Evolutionary conservation across 75 land plant species (phyloP), one percentile per base, ranked within the genome.

Genomic region (Cryptomeria japonica): DNA sequence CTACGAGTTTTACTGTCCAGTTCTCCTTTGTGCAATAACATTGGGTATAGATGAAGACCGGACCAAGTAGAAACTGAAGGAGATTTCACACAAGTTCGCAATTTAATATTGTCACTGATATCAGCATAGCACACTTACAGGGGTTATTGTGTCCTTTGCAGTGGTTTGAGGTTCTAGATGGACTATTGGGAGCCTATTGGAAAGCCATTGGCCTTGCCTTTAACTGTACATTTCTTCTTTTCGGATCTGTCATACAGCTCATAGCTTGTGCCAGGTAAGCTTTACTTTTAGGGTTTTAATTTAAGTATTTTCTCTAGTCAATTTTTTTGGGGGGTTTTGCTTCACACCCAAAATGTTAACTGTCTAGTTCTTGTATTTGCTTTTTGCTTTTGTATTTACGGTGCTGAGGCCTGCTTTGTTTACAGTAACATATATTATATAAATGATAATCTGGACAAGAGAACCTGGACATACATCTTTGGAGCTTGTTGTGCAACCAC

Each of bases 391-490:
- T 28, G 25, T 53, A 28, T 1, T 78, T 64, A 31, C 19, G 12
- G 2, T n/a, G 76, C n/a, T 39, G n/a, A 80, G 28, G 44, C 44
- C 44, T 61, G n/a, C 14, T 88, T 9, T 32, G 31, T 7, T n/a
- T 89, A 87, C 95, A 96, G 98, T 88, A 96, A 96, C 87, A 95
- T 95, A 80, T 96, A 96, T 78, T 95, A 95, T 91, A 94, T 95
- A 87, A 95, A 94, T 89, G 97, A 94, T 46, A 90, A 93, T 78
- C 88, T 94, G 84, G 97, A 94, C 94, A 96, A 96, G 92, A 90
- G 97, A 68, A 96, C 93, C 13, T 96, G 98, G 98, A 95, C 98
- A 0, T 93, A 94, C 87, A 95, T 96, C 38, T 96, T 95, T 70
- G 98, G 98, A n/a, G 98, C 98, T 18, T 93, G 95, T 82, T 96